These are phyloP conservation scores for Endoconidiophora laricicola DNA, from an alignment of 2,329 filamentous ascomycete species.

Conservation along the genomic window DNA sequence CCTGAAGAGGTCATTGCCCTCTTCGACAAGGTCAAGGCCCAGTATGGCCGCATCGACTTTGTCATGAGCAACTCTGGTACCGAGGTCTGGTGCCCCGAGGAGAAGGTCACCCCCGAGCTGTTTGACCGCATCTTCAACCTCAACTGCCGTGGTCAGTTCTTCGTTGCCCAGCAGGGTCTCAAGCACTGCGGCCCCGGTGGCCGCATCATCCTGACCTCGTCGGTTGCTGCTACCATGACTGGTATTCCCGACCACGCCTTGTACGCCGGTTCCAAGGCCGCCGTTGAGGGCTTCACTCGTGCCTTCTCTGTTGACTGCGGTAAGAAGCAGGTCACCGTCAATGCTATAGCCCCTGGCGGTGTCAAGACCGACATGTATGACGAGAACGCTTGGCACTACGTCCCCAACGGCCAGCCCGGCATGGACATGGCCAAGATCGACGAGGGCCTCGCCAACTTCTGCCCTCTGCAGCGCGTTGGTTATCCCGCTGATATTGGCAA, in stretches of 20 bases:
- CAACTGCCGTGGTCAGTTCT: slow-evolving; percentile 58
- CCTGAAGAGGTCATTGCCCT: slow-evolving; percentile 42
- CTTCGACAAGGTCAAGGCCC: slow-evolving; percentile 46
- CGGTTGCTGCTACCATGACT: slow-evolving; percentile 48
- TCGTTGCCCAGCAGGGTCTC: slow-evolving; percentile 59
- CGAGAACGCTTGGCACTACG: slow-evolving; percentile 50
- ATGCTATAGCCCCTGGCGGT: slow-evolving; percentile 54
- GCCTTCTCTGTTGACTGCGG: slow-evolving; percentile 57
- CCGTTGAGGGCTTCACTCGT: slow-evolving; percentile 56
- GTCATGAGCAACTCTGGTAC: slow-evolving; percentile 58
- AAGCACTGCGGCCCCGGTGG: slow-evolving; percentile 54
- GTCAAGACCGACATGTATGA: slow-evolving; percentile 68
- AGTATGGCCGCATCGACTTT: slow-evolving; percentile 55
- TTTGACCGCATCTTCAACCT: slow-evolving; percentile 58
- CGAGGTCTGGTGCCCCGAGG: slow-evolving; percentile 53
- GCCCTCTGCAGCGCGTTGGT: slow-evolving; percentile 42
- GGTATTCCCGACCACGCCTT: slow-evolving; percentile 51
- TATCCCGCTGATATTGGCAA: slow-evolving; percentile 41
- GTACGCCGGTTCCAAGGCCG: slow-evolving; percentile 57
- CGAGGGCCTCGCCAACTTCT: slow-evolving; percentile 35
- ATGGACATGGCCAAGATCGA: slow-evolving; percentile 38
- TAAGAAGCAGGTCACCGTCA: slow-evolving; percentile 50
- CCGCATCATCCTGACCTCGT: slow-evolving; percentile 55
- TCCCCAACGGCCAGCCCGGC: slow-evolving; percentile 36
- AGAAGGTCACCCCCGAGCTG: slow-evolving; percentile 52